A percentile compares a stretch with the other conserved stretches of the same genome.
Conservation (phyloP, 2,329 filamentous ascomycete species). For the Dissoconium aciculare region DNA sequence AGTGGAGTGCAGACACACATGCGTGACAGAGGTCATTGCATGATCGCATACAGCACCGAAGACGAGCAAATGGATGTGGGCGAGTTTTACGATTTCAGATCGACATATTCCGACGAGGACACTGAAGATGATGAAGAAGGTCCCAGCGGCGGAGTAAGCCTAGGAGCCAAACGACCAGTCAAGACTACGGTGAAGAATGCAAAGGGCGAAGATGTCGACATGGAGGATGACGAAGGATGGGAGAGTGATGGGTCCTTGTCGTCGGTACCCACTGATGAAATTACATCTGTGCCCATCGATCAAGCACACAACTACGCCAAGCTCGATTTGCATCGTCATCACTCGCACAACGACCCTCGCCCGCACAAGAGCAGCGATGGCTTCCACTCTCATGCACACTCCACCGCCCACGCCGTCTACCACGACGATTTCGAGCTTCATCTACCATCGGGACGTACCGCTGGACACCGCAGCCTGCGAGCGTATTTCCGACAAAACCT, state of each 20-base stretch:
- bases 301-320: conserved; percentile 57
- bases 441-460: conserved; percentile 73
- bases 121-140: conserved; percentile 39
- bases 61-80: conserved; percentile 87
- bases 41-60: conserved; percentile 80
- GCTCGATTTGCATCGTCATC: conserved; percentile 58
- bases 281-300: conserved; percentile 64
- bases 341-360: conserved; percentile 53
- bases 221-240: conserved; percentile 65
- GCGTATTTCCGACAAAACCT: conserved; percentile 90
- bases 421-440: conserved; percentile 90
- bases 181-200: conserved; percentile 32
- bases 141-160: conserved; percentile 46
- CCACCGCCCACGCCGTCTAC: conserved; percentile 60
- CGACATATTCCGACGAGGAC: conserved; percentile 74
- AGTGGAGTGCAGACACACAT: conserved; percentile 88
- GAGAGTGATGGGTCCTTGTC: conserved; percentile 77
- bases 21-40: conserved; percentile 92
- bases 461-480: conserved; percentile 76
- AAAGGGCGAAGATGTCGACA: conserved; percentile 41
- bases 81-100: conserved; percentile 92
- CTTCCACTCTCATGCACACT: conserved; percentile 67
- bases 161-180: conserved; percentile 45
- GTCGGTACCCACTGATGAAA: conserved; percentile 71
- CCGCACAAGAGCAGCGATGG: conserved; percentile 62